Evolutionary conservation across 345 rosid species (phyloP).

Genomic region (Clarkia xantiana): DNA sequence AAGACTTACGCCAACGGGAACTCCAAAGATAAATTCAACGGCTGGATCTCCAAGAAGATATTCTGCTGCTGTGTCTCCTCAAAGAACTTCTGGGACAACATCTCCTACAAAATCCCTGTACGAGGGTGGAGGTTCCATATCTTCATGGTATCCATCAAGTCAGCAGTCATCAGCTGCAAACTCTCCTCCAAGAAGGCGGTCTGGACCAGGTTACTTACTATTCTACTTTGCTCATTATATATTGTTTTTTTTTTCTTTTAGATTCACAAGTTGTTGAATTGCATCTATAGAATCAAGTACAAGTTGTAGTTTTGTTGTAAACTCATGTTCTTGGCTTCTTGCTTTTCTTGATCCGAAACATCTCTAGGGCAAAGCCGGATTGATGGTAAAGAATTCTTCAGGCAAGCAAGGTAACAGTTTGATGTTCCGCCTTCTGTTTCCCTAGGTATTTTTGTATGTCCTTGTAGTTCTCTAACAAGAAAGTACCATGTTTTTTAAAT

Average conservation of each 20-base stretch:
- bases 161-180: constrained; percentile 82
- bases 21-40: constrained; percentile 57
- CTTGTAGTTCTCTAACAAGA: too few relatives aligned
- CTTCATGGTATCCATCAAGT: constrained; percentile 83
- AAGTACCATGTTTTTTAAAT: background rate
- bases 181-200: constrained; percentile 71
- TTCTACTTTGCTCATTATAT: background rate
- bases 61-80: constrained; percentile 60
- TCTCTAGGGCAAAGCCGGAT: constrained; percentile 43
- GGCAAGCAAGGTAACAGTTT: constrained; percentile 74
- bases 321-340: background rate
- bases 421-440: background rate
- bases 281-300: too few relatives aligned
- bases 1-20: constrained; percentile 62
- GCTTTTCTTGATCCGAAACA: constrained; percentile 1
- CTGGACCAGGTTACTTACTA: constrained; percentile 47
- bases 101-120: constrained; percentile 54
- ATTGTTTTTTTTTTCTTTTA: background rate
- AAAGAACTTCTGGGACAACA: constrained; percentile 41
- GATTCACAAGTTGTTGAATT: background rate
- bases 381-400: constrained; percentile 96
- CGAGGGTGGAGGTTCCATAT: constrained; percentile 29
- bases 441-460: background rate
- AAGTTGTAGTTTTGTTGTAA: background rate
- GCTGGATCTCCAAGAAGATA: constrained; percentile 58